Evolutionary conservation across 2,329 filamentous ascomycete species (phyloP).

Genomic region (Arthrobotrys pseudoclavata): DNA sequence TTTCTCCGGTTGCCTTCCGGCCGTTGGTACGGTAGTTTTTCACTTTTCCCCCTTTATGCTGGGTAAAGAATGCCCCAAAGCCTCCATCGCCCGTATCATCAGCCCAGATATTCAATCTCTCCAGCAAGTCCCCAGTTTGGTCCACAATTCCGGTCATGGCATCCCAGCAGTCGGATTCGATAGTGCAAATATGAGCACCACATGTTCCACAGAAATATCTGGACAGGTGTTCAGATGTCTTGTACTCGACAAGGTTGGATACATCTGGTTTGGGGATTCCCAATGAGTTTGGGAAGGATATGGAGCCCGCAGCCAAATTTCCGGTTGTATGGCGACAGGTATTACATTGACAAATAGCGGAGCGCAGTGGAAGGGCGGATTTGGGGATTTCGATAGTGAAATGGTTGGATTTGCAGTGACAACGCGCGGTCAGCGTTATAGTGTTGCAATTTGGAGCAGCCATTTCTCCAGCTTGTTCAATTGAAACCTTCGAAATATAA

Average conservation of each 20-base stretch:
- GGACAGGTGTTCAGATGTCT: slow-evolving; percentile 22
- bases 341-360: slow-evolving; percentile 45
- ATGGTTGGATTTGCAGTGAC: slow-evolving; percentile 54
- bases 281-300: slow-evolving; percentile 23
- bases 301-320: slow-evolving; percentile 10
- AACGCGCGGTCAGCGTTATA: slow-evolving; percentile 32
- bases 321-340: slow-evolving; percentile 46
- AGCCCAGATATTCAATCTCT: slow-evolving; percentile 34
- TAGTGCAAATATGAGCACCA: slow-evolving; percentile 37
- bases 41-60: slow-evolving; percentile 20
- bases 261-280: slow-evolving; percentile 33
- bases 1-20: slow-evolving; percentile 2
- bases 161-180: slow-evolving; percentile 46
- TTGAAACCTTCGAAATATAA: background rate
- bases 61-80: slow-evolving; percentile 17
- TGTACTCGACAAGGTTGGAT: slow-evolving; percentile 33
- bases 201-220: slow-evolving; percentile 52
- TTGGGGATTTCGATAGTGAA: slow-evolving; percentile 33
- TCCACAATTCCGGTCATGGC: slow-evolving; percentile 27
- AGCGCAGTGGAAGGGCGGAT: slow-evolving; percentile 43
- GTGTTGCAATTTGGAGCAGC: slow-evolving; percentile 15
- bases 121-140: slow-evolving; percentile 25
- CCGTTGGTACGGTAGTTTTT: slow-evolving; percentile 39
- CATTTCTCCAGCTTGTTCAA: background rate
- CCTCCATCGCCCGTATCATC: slow-evolving; percentile 49